A percentile compares a stretch with the other conserved stretches of the same genome.
Conservation (phyloP, 1,284 basidiomycete genomes). For the Trichosporon ovoides region DNA sequence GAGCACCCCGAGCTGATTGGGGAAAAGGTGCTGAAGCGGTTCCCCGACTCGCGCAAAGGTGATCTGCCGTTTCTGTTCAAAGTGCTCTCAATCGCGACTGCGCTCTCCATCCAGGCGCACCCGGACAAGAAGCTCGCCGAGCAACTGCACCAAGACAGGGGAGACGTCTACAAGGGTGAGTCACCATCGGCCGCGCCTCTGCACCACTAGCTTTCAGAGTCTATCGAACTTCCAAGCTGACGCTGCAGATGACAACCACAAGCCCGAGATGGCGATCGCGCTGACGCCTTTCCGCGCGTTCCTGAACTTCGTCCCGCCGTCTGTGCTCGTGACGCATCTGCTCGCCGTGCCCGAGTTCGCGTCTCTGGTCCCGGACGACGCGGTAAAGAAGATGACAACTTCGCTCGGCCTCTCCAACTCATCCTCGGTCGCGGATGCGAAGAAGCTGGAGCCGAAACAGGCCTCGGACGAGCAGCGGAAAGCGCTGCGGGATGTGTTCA, state of each 20-base stretch:
- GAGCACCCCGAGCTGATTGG: constrained; percentile 62
- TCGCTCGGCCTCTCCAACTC: constrained; percentile 54
- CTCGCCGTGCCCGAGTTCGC: constrained; percentile 70
- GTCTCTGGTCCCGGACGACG: constrained; percentile 58
- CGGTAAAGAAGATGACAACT: constrained; percentile 51
- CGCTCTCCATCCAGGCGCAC: constrained; percentile 94
- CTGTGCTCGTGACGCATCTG: constrained; percentile 64
- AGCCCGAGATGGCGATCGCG: constrained; percentile 96
- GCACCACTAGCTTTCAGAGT: too few species aligned
- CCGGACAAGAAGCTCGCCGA: constrained; percentile 87
- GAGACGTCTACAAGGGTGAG: constrained; percentile 84
- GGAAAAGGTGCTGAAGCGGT: constrained; percentile 62
- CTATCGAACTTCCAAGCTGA: neutral
- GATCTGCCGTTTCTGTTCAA: constrained; percentile 92
- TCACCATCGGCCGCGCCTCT: neutral
- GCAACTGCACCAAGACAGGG: constrained; percentile 65
- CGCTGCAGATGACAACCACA: constrained; percentile 37
- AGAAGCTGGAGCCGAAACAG: constrained; percentile 22
- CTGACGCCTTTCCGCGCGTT: constrained; percentile 85
- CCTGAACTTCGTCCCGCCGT: constrained; percentile 46
- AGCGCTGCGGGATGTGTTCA: constrained; percentile 68
- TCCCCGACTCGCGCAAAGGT: constrained; percentile 58
- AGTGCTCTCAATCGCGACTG: constrained; percentile 86
- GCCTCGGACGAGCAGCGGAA: constrained; percentile 56
- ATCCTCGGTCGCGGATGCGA: constrained; percentile 14